phyloP scores from a whole-genome alignment of 139 green algal species.

The Desmodesmus armatus region DNA sequence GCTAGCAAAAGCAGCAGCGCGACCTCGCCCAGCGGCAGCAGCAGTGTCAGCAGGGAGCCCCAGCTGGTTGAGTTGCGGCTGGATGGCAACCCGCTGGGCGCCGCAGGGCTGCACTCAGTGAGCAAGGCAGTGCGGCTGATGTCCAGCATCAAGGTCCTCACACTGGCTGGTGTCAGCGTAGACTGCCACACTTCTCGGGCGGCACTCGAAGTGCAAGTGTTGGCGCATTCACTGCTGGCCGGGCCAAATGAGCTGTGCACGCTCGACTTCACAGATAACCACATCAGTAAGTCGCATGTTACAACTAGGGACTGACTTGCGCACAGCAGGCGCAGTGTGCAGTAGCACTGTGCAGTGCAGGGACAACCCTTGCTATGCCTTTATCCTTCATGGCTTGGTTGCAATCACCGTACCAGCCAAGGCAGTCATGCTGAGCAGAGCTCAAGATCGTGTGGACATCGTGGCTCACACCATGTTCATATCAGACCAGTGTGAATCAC shows the following conservation, averaged over 20 bases:
- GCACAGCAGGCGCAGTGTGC: too few relatives aligned
- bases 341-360: too few relatives aligned
- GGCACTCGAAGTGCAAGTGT: slow-evolving; percentile 16
- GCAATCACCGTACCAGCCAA: too few relatives aligned
- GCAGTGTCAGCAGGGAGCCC: neutral
- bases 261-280: slow-evolving; percentile 30
- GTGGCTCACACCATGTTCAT: too few relatives aligned
- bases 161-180: neutral
- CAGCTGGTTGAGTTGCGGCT: slow-evolving; percentile 30
- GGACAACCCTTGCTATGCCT: too few relatives aligned
- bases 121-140: neutral
- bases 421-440: too few relatives aligned
- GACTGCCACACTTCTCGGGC: neutral
- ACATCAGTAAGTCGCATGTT: slow-evolving; percentile 29
- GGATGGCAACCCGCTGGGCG: slow-evolving; percentile 34
- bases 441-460: too few relatives aligned
- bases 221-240: neutral
- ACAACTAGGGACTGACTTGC: too few relatives aligned
- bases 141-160: neutral
- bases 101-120: slow-evolving; percentile 13
- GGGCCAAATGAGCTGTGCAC: neutral
- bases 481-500: too few relatives aligned
- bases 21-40: too few relatives aligned
- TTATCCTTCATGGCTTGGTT: too few relatives aligned
- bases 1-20: neutral